Evolutionary conservation across 1,284 basidiomycete genomes (phyloP), one percentile per base, ranked within the genome.

Genomic region (Ceratobasidium sp.): DNA sequence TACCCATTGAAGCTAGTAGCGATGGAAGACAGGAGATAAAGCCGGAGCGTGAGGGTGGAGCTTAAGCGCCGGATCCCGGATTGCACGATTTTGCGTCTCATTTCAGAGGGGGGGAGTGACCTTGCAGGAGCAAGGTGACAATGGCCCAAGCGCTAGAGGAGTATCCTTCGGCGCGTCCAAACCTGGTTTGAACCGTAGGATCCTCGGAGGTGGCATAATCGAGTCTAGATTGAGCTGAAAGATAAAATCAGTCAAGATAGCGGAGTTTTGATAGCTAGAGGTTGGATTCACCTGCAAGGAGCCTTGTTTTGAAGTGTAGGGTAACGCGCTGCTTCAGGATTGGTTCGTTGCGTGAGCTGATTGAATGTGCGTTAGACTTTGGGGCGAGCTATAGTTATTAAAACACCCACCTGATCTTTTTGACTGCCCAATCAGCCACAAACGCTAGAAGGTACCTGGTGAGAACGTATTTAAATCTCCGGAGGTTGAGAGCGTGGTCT

Each of bases 261-360:
- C 4, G 14, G 41, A 52, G 38, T 6, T 20, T 2, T 4, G 27
- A 30, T 8, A 27, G 16, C 41, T 14, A 33, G 41, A 55, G 1
- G 1, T 38, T 10, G n/a, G 48, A 66, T 35, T 48, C 12, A 77
- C 75, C 75, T 46, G 64, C 50, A 27, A 77, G 75, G 23, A 77
- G 23, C 52, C 54, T 65, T 16, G 65, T 60, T 23, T 67, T 78
- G 71, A 75, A 78, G 48, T 78, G 64, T 50, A 75, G 48, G n/a
- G 33, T 59, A 14, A 78, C 35, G 7, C 70, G 70, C 27, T 68
- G 65, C n/a, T 68, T 44, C 10, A 78, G 48, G 35, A 62, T 38
- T 7, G 78, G 78, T 10, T 69, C 35, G 50, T 38, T 23, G 35
- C 52, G 67, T 5, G 67, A 50, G 33, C 50, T 54, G 48, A 30